Evolutionary conservation across 2,329 filamentous ascomycete genomes (phyloP), one percentile per base, ranked within the genome.

Genomic region (Pestalotiopsis sp.): DNA sequence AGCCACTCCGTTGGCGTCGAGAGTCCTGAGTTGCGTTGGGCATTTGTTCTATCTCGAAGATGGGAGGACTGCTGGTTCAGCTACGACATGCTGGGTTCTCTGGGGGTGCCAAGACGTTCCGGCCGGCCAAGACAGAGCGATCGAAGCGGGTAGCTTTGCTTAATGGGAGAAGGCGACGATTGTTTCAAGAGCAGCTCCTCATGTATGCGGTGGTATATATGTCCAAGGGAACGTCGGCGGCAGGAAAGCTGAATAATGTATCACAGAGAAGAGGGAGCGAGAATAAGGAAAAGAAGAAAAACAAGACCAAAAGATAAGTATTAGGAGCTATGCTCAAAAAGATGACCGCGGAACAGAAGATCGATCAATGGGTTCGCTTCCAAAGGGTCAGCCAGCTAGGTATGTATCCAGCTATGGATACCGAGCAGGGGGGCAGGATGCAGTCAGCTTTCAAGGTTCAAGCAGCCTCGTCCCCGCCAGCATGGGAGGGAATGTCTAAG

Each of bases 381-480:
- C 45, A 52, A 52, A 52, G 45, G 45, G 45, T 52, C 45, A 52
- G 45, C 9, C 45, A 52, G 45, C 45, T 2, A 23, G 20, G 1
- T 23, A 23, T 23, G 20, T 52, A 52, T 20, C 45, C 17, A 52
- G n/a, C 27, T 20, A 62, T 59, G 13, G 61, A 20, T 39, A 64
- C 38, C 61, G 20, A 25, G 39, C 61, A 64, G 61, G 61, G 60
- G 61, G 61, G 38, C 12, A 52, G 23, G 27, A 38, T 17, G 61
- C 38, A 27, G 61, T 45, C 61, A 45, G 61, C 61, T 64, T 63
- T 64, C 61, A 64, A 52, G 61, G 61, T 49, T 64, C 38, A 20
- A 39, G 38, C 61, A 64, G 61, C 61, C 61, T 64, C 61, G 61
- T 62, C 61, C 20, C 61, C 61, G 61, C 61, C 38, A 27, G 61